These are phyloP conservation scores for Penicillium sp. DNA, from an alignment of 2,329 filamentous ascomycete species.

Conservation along the genomic window DNA sequence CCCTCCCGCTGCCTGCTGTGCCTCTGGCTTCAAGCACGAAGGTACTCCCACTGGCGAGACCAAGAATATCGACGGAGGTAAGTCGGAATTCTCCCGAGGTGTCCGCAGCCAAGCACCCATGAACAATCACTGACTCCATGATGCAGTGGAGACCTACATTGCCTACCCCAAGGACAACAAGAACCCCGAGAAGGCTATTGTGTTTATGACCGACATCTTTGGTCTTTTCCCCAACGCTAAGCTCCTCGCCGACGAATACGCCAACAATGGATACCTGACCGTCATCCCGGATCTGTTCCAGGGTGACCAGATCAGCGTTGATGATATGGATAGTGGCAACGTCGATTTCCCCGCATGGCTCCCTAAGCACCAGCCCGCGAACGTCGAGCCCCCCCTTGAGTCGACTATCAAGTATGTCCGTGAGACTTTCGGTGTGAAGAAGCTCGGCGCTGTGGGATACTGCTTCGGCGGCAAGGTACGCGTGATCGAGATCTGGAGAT, in stretches of 20 bases:
- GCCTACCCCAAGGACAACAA: conserved; percentile 53
- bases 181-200: conserved; percentile 53
- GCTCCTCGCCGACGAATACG: conserved; percentile 72
- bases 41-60: conserved; percentile 50
- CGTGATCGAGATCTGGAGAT: not conserved
- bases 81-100: conserved; percentile 12
- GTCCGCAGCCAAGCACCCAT: not conserved
- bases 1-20: conserved; percentile 50
- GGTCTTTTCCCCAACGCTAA: conserved; percentile 60
- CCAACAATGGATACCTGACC: conserved; percentile 68
- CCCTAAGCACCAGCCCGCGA: conserved; percentile 47
- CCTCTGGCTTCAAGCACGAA: conserved; percentile 53
- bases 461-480: conserved; percentile 71
- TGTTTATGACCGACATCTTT: conserved; percentile 60
- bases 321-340: conserved; percentile 48
- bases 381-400: conserved; percentile 56
- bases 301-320: conserved; percentile 60
- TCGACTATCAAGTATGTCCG: conserved; percentile 56
- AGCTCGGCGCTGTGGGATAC: conserved; percentile 67
- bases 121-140: not conserved
- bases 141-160: conserved; percentile 56
- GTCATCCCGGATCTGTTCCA: conserved; percentile 71
- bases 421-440: conserved; percentile 55
- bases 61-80: conserved; percentile 49
- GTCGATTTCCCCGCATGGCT: conserved; percentile 55